Percentiles rank a stretch among this genome's conserved stretches.
Evolutionary conservation across 2,329 filamentous ascomycete species (phyloP).

Genomic region (Penicillium sp.): DNA sequence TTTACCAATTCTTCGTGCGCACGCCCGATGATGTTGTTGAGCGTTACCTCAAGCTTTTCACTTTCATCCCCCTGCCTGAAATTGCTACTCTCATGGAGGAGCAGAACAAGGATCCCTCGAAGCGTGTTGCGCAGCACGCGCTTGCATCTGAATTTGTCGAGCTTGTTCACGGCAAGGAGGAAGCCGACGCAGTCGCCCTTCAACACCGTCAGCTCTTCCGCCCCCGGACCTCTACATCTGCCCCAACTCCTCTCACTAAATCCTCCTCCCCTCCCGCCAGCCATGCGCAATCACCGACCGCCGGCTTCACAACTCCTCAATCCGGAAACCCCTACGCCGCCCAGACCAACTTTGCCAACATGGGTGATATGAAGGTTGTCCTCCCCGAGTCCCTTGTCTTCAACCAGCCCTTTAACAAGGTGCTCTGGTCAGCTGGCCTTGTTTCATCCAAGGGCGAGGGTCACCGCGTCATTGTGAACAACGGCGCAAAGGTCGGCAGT

Average conservation of each 20-base stretch:
- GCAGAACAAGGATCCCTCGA: slow-evolving; percentile 67
- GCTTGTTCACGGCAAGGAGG: slow-evolving; percentile 70
- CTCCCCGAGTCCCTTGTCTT: slow-evolving; percentile 54
- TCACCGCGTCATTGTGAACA: slow-evolving; percentile 50
- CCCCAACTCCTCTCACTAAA: slow-evolving; percentile 34
- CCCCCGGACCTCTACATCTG: slow-evolving; percentile 34
- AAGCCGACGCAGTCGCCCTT: slow-evolving; percentile 63
- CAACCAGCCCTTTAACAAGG: slow-evolving; percentile 49
- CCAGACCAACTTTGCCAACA: slow-evolving; percentile 42
- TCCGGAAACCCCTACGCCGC: slow-evolving; percentile 42
- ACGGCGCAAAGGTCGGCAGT: slow-evolving; percentile 54
- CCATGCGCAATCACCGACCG: slow-evolving; percentile 21
- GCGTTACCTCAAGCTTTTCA: slow-evolving; percentile 82
- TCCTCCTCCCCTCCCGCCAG: slow-evolving; percentile 19
- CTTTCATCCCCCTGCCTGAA: slow-evolving; percentile 73
- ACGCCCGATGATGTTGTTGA: slow-evolving; percentile 80
- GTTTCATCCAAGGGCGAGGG: slow-evolving; percentile 54
- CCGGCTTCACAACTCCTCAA: slow-evolving; percentile 31
- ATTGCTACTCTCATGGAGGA: slow-evolving; percentile 69
- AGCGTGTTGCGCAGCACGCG: slow-evolving; percentile 76
- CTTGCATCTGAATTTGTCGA: slow-evolving; percentile 81
- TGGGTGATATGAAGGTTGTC: slow-evolving; percentile 39
- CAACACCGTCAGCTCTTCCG: slow-evolving; percentile 55
- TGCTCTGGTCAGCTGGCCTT: slow-evolving; percentile 55
- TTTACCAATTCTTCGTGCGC: slow-evolving; percentile 89